Evolutionary conservation across 2,329 filamentous ascomycete genomes (phyloP).

Genomic region (Geosmithia putterillii): DNA sequence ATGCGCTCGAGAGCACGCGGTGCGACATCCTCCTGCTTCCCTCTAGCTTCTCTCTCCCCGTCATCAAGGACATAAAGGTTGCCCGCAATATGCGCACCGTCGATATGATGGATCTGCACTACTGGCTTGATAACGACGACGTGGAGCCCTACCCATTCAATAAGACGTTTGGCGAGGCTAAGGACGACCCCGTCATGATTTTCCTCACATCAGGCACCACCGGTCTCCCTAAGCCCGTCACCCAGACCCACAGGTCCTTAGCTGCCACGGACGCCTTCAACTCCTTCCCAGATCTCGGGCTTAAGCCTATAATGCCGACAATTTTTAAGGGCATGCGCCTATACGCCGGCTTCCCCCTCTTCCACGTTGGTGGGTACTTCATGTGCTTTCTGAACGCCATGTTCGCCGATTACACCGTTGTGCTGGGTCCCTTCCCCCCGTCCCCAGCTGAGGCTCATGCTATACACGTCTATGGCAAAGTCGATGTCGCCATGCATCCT

Average conservation of each 20-base stretch:
- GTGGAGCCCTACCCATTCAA: conserved; percentile 14
- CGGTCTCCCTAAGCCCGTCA: conserved; percentile 15
- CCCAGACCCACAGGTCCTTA: conserved; percentile 4
- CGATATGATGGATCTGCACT: conserved; percentile 8
- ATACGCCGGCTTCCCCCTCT: conserved; percentile 7
- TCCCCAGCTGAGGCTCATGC: conserved; percentile 6
- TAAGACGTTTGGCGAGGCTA: conserved; percentile 17
- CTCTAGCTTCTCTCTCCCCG: conserved; percentile 7
- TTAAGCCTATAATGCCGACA: conserved; percentile 1
- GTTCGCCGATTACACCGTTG: conserved; percentile 7
- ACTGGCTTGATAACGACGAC: conserved; percentile 7
- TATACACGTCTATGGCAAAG: conserved; percentile 6
- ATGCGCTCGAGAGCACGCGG: conserved; percentile 11
- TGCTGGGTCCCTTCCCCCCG: conserved; percentile 13
- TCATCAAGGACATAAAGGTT: conserved; percentile 8
- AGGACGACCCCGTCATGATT: conserved; percentile 14
- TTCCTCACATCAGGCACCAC: conserved; percentile 26
- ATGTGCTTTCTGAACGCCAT: not conserved
- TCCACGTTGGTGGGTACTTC: conserved; percentile 8
- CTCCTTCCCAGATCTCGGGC: conserved; percentile 2
- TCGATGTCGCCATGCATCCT: conserved; percentile 5
- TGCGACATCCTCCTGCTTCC: conserved; percentile 13
- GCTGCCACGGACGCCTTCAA: conserved; percentile 4
- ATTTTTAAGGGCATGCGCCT: conserved; percentile 4
- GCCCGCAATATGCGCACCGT: conserved; percentile 9